These are phyloP conservation scores for Rhododendron kiyosumense DNA, from an alignment of 148 eudicot species.

Conservation along the genomic window DNA sequence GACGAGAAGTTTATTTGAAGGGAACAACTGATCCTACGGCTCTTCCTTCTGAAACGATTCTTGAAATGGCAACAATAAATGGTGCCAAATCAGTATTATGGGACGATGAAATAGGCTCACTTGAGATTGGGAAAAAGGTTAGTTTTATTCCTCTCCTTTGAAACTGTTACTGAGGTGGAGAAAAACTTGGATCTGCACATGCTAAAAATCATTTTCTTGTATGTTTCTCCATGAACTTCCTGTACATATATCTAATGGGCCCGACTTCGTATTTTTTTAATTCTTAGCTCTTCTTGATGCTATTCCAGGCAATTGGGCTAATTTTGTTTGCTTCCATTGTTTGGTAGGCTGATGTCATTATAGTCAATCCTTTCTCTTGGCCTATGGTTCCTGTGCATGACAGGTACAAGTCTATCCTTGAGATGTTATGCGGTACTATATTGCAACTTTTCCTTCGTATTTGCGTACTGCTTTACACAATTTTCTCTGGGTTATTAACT, in stretches of 20 bases:
- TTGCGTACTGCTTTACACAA: background rate
- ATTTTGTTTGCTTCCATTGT: background rate
- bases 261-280: background rate
- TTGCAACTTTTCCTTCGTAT: background rate
- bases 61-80: slow-evolving; percentile 79
- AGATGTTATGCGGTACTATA: background rate
- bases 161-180: background rate
- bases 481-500: background rate
- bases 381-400: slow-evolving; percentile 86
- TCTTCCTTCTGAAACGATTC: slow-evolving; percentile 74
- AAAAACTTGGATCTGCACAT: background rate
- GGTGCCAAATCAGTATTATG: slow-evolving; percentile 88
- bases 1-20: slow-evolving; percentile 55
- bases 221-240: background rate
- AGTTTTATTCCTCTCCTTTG: slow-evolving; percentile 2
- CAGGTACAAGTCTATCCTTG: slow-evolving; percentile 38
- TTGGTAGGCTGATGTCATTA: slow-evolving; percentile 72
- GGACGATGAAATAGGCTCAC: slow-evolving; percentile 91
- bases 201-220: background rate
- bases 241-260: background rate
- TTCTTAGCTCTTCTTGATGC: slow-evolving; percentile 5
- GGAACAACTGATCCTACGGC: slow-evolving; percentile 89
- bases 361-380: slow-evolving; percentile 82
- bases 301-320: background rate
- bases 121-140: slow-evolving; percentile 90